Base-by-base conservation (phyloP, 2,329 filamentous ascomycete genomes). In the Niveomyces coronatus region DNA sequence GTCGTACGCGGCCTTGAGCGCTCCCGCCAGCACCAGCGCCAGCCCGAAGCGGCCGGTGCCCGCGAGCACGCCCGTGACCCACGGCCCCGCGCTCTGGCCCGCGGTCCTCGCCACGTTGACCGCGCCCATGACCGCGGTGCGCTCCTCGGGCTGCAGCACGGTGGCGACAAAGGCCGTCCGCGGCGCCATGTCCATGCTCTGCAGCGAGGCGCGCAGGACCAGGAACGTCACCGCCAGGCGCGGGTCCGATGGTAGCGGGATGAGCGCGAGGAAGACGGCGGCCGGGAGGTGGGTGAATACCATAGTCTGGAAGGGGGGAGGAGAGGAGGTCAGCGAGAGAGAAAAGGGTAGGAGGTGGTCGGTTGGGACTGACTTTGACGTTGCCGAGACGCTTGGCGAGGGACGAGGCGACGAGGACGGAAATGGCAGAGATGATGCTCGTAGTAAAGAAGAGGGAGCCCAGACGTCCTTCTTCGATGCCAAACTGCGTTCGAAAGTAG, bases 211-310 rank as follows among this genome's bases (percentile, higher is more conserved):
- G 7, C 82, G 71, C 9, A 81, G 61, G 13, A 80, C 55, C 9
- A 85, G 62, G 40, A 85, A 72, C 0, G 65, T 54, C 31, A 83
- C 64, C 0, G 79, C 69, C 5, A 77, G 44, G 9, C 62, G 62
- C 1, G 76, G 57, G 4, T 65, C 62, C 15, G 61, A 55, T 0
- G 78, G 75, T 1, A 79, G 49, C 0, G 76, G 73, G 16, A 85
- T 74, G 15, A 85, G 56, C 11, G 72, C 63, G 2, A 85, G 67
- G 46, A 77, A 79, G 18, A 85, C 57, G 7, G 80, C 66, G 0
- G 79, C 82, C 0, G 82, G 82, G 1, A 85, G 62, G 47, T 85
- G 80, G 0, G 80, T 84, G 50, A 83, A 82, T 8, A 82, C 79
- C 81, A 85, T 85, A 2, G 80, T 84, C 64, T 47, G 11, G 9